Conservation (phyloP, 805 yeast species). For the Clavispora santaluciae region DNA sequence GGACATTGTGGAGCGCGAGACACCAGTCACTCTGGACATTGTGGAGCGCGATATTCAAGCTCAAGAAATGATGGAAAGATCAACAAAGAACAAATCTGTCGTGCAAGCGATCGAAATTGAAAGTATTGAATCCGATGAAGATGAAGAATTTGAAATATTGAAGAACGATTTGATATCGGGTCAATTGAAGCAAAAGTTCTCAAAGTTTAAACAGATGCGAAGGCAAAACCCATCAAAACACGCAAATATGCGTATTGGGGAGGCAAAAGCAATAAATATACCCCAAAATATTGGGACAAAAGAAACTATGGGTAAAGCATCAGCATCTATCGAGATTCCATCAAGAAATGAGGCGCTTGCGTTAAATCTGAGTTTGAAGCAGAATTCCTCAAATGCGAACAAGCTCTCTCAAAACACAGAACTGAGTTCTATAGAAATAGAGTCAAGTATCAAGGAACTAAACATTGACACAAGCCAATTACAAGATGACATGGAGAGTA, state of each 20-base stretch:
- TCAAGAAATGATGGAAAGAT: too few species aligned
- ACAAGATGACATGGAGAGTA: conserved; percentile 46
- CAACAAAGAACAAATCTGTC: background rate
- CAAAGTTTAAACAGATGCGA: conserved; percentile 12
- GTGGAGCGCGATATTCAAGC: background rate
- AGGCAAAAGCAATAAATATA: background rate
- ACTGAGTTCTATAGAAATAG: background rate
- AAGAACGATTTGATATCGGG: background rate
- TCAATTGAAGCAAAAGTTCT: conserved; percentile 1
- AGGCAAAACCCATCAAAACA: conserved; percentile 4
- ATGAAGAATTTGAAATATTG: conserved; percentile 1
- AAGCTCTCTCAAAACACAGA: too few species aligned
- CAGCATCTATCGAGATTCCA: too few species aligned
- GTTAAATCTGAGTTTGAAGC: too few species aligned
- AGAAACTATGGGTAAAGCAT: too few species aligned
- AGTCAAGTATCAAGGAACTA: background rate
- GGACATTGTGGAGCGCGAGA: background rate
- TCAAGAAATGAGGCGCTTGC: too few species aligned
- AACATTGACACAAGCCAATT: conserved; percentile 11
- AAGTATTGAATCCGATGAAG: background rate
- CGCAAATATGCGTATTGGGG: background rate
- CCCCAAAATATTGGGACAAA: background rate
- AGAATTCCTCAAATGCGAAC: too few species aligned
- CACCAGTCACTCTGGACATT: background rate
- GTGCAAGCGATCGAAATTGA: background rate